Conservation (phyloP, 805 yeast genomes). For the Ogataea angusta region DNA sequence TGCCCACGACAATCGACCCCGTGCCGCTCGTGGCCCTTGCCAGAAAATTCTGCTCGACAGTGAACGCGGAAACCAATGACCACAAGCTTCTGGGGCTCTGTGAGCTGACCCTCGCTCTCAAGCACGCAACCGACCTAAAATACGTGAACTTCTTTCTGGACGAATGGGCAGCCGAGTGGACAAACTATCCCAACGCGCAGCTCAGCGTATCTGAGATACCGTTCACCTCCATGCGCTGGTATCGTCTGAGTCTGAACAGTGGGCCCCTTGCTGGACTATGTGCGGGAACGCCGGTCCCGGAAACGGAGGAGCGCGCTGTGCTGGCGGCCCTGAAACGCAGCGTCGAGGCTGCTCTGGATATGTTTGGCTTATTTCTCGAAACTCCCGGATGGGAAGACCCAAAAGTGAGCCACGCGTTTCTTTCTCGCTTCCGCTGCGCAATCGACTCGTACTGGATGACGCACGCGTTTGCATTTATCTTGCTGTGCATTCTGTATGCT, state of each 20-base stretch:
- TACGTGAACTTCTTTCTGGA: constrained; percentile 14
- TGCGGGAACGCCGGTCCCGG: constrained; percentile 3
- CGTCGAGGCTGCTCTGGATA: constrained; percentile 18
- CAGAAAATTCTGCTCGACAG: constrained; percentile 7
- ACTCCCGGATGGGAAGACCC: no score
- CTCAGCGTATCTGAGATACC: constrained; percentile 10
- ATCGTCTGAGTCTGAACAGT: constrained; percentile 12
- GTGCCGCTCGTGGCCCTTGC: constrained; percentile 15
- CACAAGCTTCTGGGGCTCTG: constrained; percentile 16
- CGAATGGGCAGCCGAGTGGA: constrained; percentile 13
- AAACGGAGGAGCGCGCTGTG: constrained; percentile 11
- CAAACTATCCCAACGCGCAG: background rate
- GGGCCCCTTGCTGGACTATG: constrained; percentile 12
- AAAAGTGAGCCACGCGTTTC: constrained; percentile 3
- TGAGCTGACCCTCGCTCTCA: constrained; percentile 15
- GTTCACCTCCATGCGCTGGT: constrained; percentile 23
- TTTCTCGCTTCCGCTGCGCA: constrained; percentile 10
- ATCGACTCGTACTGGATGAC: constrained; percentile 23
- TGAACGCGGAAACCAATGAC: constrained; percentile 12
- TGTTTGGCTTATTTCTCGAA: constrained; percentile 9
- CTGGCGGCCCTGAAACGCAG: constrained; percentile 15
- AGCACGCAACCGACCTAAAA: constrained; percentile 3
- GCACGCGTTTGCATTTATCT: constrained; percentile 18
- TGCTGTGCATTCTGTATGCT: constrained; percentile 15
- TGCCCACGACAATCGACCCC: constrained; percentile 19